Percentiles rank a stretch among this genome's conserved stretches.
phyloP scores from a whole-genome alignment of 2,329 filamentous ascomycete genomes.

The Hypoxylon sp. region DNA sequence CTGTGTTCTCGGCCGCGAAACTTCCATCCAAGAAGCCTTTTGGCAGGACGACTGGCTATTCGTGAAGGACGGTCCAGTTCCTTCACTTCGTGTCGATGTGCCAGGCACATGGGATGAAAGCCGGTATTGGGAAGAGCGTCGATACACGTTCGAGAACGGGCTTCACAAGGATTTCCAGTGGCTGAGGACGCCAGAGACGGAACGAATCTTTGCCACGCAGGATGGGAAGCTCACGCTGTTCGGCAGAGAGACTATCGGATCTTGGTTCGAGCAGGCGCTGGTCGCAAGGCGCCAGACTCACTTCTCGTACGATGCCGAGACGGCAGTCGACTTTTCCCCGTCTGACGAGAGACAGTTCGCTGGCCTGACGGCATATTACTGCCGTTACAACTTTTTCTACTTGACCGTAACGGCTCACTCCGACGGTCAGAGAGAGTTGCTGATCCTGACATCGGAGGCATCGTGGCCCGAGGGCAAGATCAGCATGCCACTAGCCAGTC shows the following conservation, averaged over 20 bases:
- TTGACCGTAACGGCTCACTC: constrained; percentile 64
- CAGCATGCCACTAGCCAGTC: constrained; percentile 50
- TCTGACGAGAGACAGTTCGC: constrained; percentile 67
- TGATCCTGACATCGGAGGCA: constrained; percentile 63
- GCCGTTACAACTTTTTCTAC: constrained; percentile 71
- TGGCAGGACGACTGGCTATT: constrained; percentile 72
- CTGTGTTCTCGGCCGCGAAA: constrained; percentile 64
- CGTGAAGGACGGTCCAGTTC: constrained; percentile 64
- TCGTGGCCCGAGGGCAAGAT: constrained; percentile 63
- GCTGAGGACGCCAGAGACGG: constrained; percentile 63
- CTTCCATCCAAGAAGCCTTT: constrained; percentile 64
- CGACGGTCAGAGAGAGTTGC: constrained; percentile 64
- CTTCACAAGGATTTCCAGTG: constrained; percentile 64
- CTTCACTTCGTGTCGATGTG: constrained; percentile 61
- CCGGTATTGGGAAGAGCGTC: constrained; percentile 58
- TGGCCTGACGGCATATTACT: constrained; percentile 68
- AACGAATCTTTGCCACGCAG: constrained; percentile 57
- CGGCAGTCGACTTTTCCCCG: constrained; percentile 60
- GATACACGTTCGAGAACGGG: constrained; percentile 56
- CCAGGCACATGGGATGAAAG: constrained; percentile 57
- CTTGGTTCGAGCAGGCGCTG: constrained; percentile 66
- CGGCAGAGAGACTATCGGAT: constrained; percentile 62
- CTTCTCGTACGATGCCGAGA: constrained; percentile 69
- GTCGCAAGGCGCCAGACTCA: constrained; percentile 64
- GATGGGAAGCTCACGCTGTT: constrained; percentile 54